A percentile compares a stretch with the other conserved stretches of the same genome.
phyloP scores from a whole-genome alignment of 345 rosid genomes.

The Salix udensis region DNA sequence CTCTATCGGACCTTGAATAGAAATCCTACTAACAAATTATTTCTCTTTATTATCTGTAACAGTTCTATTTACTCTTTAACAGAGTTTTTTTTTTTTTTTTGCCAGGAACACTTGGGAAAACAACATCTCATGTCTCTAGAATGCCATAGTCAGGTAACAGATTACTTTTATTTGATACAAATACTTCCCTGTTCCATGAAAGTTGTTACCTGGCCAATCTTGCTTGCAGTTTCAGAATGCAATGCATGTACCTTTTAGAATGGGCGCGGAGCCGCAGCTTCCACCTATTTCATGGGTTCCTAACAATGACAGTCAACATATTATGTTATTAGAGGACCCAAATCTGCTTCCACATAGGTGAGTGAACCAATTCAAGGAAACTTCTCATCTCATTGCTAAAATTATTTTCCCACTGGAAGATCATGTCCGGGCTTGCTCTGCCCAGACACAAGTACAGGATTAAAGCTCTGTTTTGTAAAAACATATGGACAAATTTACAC shows the following conservation, averaged over 20 bases:
- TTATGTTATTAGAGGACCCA: slow-evolving; percentile 48
- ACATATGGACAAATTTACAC: not conserved
- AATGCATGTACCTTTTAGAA: slow-evolving; percentile 48
- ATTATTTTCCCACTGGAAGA: not conserved
- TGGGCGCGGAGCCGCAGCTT: slow-evolving; percentile 59
- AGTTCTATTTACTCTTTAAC: not conserved
- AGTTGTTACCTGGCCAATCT: slow-evolving; percentile 8
- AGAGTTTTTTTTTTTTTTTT: not conserved
- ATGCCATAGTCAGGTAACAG: slow-evolving; percentile 45
- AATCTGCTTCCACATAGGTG: slow-evolving; percentile 50
- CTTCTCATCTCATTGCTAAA: slow-evolving; percentile 4
- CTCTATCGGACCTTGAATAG: not conserved
- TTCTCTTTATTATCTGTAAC: not conserved
- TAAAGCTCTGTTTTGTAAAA: not conserved
- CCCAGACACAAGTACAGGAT: not conserved
- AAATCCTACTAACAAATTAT: not conserved
- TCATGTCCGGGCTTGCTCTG: not conserved
- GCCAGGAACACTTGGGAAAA: slow-evolving; percentile 44
- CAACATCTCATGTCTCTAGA: slow-evolving; percentile 56
- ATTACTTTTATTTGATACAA: not conserved
- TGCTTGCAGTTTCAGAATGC: slow-evolving; percentile 52
- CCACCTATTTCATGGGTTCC: slow-evolving; percentile 57
- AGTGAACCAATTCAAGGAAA: slow-evolving; percentile 4
- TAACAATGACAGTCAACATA: slow-evolving; percentile 38
- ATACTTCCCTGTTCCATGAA: slow-evolving; percentile 1